Conservation (phyloP, 257 asterid genomes). For the Solanum rostratum region DNA sequence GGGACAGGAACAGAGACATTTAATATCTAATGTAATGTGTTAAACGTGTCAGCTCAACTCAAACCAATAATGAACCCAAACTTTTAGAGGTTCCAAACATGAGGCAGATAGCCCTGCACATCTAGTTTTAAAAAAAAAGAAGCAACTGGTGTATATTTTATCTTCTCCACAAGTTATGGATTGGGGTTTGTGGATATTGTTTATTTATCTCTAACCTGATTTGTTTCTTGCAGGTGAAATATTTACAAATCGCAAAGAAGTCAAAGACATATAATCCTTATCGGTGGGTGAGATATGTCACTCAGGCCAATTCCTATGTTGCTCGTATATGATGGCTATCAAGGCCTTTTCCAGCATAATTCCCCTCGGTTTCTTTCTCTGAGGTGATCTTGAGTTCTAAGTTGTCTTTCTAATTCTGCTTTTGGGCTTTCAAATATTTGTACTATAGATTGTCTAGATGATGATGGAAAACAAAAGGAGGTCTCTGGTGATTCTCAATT, state of each 20-base stretch:
- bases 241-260: slow-evolving; percentile 85
- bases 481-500: background rate
- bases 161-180: background rate
- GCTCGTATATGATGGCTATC: slow-evolving; percentile 64
- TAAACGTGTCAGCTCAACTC: background rate
- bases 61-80: background rate
- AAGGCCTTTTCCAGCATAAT: background rate
- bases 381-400: background rate
- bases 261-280: slow-evolving; percentile 73
- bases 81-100: background rate
- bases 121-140: background rate
- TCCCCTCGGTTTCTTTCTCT: background rate
- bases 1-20: background rate
- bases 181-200: background rate
- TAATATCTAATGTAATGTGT: background rate
- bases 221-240: slow-evolving; percentile 62
- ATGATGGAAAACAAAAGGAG: background rate
- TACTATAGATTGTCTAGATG: background rate
- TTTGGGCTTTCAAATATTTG: background rate
- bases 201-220: background rate
- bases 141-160: background rate
- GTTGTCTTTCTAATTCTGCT: background rate
- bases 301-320: slow-evolving; percentile 93
- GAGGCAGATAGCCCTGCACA: background rate
- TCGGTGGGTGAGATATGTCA: slow-evolving; percentile 97